Base-by-base conservation (phyloP, 768 basidiomycete species). In the Psilocybe sp. region DNA sequence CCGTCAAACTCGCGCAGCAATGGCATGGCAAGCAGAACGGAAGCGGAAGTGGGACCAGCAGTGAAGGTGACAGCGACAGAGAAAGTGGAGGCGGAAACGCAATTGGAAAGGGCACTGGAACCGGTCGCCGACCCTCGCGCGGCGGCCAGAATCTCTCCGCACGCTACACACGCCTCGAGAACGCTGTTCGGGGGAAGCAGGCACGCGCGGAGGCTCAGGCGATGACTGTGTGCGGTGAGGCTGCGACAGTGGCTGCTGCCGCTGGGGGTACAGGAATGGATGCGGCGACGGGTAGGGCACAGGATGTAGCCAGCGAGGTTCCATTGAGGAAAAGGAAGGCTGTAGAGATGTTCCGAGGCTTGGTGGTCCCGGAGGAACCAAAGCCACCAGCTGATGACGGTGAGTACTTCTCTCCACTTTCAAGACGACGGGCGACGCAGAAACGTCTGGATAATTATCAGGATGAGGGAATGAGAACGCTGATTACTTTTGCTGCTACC, bases 351-450 rank as follows among this genome's bases (percentile, higher is more conserved):
- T 85, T 85, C 57, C 62, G 65, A 56, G 85, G 85, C 3, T 69
- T 85, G 12, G 62, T 72, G 20, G 68, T 92, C 53, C 87, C 89
- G 2, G 69, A 78, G 53, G 67, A 78, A 50, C 89, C 89, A 0
- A 74, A 66, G 39, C 73, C 78, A 1, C 89, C 88, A 2, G 76
- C 73, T 46, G 72, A 82, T 41, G 88, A 91, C 62, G 88, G 88
- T 85, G 54, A 19, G 78, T 64, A 10, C 11, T n/a, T 19, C 12
- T 45, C 6, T 16, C 18, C 43, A 52, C 4, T 51, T 9, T 31
- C 18, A 38, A 44, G 20, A 20, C 11, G 45, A 4, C 5, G 11
- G 36, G 33, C 13, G 31, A 32, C 18, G 23, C 36, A 45, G 18
- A 49, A 7, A 28, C 23, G 4, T 28, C 23, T 28, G 4, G 3